Percentiles rank a stretch among this genome's conserved stretches.
Evolutionary conservation across 768 basidiomycete species (phyloP).

Genomic region (Rhizopogon salebrosus): DNA sequence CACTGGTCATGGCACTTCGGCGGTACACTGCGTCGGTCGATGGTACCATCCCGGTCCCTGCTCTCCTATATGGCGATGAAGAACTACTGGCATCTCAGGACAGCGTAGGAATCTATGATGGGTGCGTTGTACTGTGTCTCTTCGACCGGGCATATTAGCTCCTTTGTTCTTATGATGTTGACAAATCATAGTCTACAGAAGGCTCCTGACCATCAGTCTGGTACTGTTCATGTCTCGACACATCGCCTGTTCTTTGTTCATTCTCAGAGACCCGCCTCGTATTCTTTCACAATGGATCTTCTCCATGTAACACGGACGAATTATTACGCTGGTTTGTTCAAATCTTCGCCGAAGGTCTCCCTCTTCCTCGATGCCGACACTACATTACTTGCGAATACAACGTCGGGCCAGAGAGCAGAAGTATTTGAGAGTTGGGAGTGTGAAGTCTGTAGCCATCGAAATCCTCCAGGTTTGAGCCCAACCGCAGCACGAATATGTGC

Average conservation of each 20-base stretch:
- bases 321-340: constrained; percentile 86
- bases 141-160: constrained; percentile 2
- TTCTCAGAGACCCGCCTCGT: constrained; percentile 35
- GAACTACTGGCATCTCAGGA: constrained; percentile 69
- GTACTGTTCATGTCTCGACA: constrained; percentile 67
- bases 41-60: constrained; percentile 73
- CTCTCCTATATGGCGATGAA: constrained; percentile 79
- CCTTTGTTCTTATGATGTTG: constrained; percentile 12
- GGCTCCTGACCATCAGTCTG: constrained; percentile 71
- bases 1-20: constrained; percentile 43
- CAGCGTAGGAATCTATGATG: constrained; percentile 85
- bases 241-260: constrained; percentile 86
- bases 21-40: constrained; percentile 56
- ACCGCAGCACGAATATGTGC: constrained; percentile 64
- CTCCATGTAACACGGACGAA: constrained; percentile 69
- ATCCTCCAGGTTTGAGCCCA: constrained; percentile 72
- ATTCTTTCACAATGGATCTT: constrained; percentile 70
- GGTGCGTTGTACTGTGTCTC: constrained; percentile 46
- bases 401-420: constrained; percentile 23
- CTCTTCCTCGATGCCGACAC: constrained; percentile 47
- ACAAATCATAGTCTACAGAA: constrained; percentile 65
- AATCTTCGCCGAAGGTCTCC: constrained; percentile 85
- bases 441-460: constrained; percentile 81
- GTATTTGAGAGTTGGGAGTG: constrained; percentile 71
- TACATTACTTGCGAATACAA: constrained; percentile 19